phyloP scores from a whole-genome alignment of 805 yeast species.

The Zygoascus ofunaensis region DNA sequence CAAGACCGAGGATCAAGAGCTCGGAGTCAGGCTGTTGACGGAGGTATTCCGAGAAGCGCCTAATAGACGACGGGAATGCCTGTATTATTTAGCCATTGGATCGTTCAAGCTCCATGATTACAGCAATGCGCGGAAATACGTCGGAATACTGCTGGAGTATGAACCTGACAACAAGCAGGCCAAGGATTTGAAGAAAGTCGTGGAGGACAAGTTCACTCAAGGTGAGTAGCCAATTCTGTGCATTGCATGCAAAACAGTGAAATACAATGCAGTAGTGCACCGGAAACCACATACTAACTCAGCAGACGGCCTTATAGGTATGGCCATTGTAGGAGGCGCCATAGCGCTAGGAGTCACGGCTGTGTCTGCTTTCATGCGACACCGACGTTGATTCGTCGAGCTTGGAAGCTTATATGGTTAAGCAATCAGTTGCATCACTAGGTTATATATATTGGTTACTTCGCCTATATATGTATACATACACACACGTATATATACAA shows the following conservation, averaged over 20 bases:
- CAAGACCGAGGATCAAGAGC: slow-evolving; percentile 52
- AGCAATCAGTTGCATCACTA: too few species aligned
- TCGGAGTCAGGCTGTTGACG: slow-evolving; percentile 66
- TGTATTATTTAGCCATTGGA: slow-evolving; percentile 81
- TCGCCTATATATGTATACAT: too few species aligned
- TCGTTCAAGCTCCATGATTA: slow-evolving; percentile 84
- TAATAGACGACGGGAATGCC: slow-evolving; percentile 75
- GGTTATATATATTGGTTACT: too few species aligned
- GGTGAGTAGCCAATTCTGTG: slow-evolving; percentile 25
- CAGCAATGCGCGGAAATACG: slow-evolving; percentile 73
- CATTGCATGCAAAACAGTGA: neutral
- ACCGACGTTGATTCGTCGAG: slow-evolving; percentile 14
- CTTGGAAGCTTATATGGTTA: too few species aligned
- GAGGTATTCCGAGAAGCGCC: slow-evolving; percentile 63
- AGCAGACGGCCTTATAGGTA: slow-evolving; percentile 73
- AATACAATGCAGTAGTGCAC: neutral
- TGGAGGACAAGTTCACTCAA: slow-evolving; percentile 74
- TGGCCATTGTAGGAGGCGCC: slow-evolving; percentile 79
- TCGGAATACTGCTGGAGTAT: slow-evolving; percentile 61
- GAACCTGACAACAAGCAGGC: slow-evolving; percentile 88
- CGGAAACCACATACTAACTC: neutral
- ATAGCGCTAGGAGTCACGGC: slow-evolving; percentile 76
- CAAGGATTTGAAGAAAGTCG: slow-evolving; percentile 54
- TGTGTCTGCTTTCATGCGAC: slow-evolving; percentile 29
- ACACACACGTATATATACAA: too few species aligned